Evolutionary conservation across 177 flowering plant species (phyloP).

Genomic region (Vitis hybrid): DNA sequence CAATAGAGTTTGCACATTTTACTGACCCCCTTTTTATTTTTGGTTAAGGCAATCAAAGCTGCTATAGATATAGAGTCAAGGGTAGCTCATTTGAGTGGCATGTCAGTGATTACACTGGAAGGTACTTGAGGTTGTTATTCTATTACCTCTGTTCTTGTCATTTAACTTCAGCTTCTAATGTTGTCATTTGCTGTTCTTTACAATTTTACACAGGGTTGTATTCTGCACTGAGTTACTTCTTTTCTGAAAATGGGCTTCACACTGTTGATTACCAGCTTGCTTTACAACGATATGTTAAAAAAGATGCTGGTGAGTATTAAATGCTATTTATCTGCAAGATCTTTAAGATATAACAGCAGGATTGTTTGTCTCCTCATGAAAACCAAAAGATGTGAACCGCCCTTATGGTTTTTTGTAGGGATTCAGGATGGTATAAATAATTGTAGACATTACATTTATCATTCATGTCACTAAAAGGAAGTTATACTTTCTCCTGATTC

Average conservation of each 20-base stretch:
- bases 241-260: slow-evolving; percentile 71
- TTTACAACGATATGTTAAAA: slow-evolving; percentile 57
- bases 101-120: slow-evolving; percentile 62
- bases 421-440: too few relatives aligned
- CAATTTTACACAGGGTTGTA: slow-evolving; percentile 56
- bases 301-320: slow-evolving; percentile 55
- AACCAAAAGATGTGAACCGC: not conserved
- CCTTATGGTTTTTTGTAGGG: too few relatives aligned
- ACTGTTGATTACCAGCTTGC: slow-evolving; percentile 75
- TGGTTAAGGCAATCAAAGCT: slow-evolving; percentile 74
- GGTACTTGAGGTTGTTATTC: slow-evolving; percentile 34
- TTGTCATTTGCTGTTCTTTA: slow-evolving; percentile 5
- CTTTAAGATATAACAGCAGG: not conserved
- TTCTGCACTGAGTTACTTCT: slow-evolving; percentile 77
- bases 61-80: slow-evolving; percentile 65
- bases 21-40: slow-evolving; percentile 3
- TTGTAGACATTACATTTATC: too few relatives aligned
- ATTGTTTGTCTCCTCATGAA: not conserved
- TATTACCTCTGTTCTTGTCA: not conserved
- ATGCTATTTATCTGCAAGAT: not conserved
- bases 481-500: too few relatives aligned
- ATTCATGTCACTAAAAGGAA: too few relatives aligned
- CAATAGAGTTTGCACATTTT: not conserved
- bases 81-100: slow-evolving; percentile 63
- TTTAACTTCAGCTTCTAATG: not conserved